Conservation (phyloP, 805 yeast genomes). For the Vanderwaltozyma verrucispora region DNA sequence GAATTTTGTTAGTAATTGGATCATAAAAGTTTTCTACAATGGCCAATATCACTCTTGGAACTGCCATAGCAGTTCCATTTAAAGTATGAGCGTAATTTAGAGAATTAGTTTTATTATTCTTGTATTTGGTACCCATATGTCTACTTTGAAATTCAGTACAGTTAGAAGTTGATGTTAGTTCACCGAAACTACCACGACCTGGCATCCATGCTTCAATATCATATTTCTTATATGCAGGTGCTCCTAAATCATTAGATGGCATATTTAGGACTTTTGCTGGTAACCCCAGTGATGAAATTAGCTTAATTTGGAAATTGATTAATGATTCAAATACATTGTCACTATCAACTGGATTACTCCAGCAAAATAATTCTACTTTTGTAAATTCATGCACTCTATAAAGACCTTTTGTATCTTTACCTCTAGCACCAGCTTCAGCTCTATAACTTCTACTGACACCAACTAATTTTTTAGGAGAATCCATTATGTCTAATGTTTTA, state of each 20-base stretch:
- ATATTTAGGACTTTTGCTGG: conserved; percentile 74
- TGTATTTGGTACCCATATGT: conserved; percentile 60
- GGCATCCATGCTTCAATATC: conserved; percentile 99
- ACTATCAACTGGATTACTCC: conserved; percentile 44
- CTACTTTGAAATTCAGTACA: conserved; percentile 88
- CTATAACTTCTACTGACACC: conserved; percentile 84
- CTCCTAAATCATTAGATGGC: conserved; percentile 87
- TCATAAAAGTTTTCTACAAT: conserved; percentile 81
- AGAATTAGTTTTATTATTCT: conserved; percentile 26
- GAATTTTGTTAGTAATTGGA: conserved; percentile 39
- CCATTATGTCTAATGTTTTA: conserved; percentile 31
- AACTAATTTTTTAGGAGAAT: conserved; percentile 50
- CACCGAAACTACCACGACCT: conserved; percentile 89
- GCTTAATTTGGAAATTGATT: conserved; percentile 50
- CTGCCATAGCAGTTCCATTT: conserved; percentile 94
- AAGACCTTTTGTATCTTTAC: conserved; percentile 82
- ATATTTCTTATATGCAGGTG: conserved; percentile 84
- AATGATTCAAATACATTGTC: conserved; percentile 46
- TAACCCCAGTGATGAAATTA: conserved; percentile 60
- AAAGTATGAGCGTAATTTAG: conserved; percentile 60
- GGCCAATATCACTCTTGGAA: conserved; percentile 84
- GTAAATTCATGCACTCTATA: conserved; percentile 95
- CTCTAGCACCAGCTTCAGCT: conserved; percentile 97
- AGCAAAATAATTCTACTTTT: conserved; percentile 82
- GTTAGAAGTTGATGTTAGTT: conserved; percentile 80